Base-by-base conservation (phyloP, 176 grass and related monocot species). In the Tillandsia fasciculata region DNA sequence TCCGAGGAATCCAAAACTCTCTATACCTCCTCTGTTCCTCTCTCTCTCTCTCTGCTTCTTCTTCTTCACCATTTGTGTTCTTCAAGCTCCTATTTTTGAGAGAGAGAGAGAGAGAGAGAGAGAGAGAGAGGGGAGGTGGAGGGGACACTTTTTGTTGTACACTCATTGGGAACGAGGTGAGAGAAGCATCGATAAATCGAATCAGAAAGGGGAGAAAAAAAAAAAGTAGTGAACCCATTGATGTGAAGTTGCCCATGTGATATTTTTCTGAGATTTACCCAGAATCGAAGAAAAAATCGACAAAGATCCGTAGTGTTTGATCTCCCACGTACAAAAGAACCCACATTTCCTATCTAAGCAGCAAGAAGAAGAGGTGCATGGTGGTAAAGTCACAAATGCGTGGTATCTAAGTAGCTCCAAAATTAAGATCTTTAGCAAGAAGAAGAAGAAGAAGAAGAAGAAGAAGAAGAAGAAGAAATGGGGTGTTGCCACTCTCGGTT, bases 401-500 rank as follows among this genome's bases (percentile, higher is more conserved):
- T 1, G 1, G 12, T 23, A 12, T n/a, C 53, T 7, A 42, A 42
- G 33, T 42, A 42, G 33, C 33, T 42, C 33, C 33, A 42, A 42
- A 42, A 42, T 6, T 6, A 6, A 42, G 33, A 42, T 42, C 33
- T 42, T 6, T 42, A 42, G 33, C 33, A 42, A 42, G 29, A 5
- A 33, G 29, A 33, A 33, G 29, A 5, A 33, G 29, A 33, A 33
- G 29, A 33, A 33, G 29, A 29, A 6, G 29, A 8, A 7, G 33
- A 8, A 7, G 33, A 49, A 48, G 33, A 0, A 50, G 17, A 28
- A 68, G n/a, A 20, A 22, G 29, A 10, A 50, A 85, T 85, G 83
- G 83, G 83, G 49, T 64, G 67, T 63, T 90, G 86, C 81, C 87
- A 92, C 73, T 97, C 94, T 48, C 68, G 86, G 82, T 65, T 97